Conservation (phyloP, 371 early-diverging fungal species). For the Mucor lusitanicus region DNA sequence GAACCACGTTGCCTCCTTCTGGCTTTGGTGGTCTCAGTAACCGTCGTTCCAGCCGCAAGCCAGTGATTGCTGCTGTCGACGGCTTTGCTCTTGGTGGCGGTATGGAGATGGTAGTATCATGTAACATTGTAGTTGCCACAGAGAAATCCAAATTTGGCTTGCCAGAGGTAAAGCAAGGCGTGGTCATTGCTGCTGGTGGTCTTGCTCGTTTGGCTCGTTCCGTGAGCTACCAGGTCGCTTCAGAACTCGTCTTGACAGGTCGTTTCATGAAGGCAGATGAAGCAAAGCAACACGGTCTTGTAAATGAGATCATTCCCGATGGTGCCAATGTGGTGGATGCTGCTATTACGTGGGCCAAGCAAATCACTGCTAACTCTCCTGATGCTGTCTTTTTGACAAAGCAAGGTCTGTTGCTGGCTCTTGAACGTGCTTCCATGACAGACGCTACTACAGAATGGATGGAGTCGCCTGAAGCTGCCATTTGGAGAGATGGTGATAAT, state of each 20-base stretch:
- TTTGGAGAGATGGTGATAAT: slow-evolving; percentile 42
- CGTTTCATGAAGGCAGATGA: slow-evolving; percentile 46
- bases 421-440: slow-evolving; percentile 41
- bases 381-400: slow-evolving; percentile 51
- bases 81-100: slow-evolving; percentile 55
- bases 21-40: slow-evolving; percentile 54
- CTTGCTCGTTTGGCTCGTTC: slow-evolving; percentile 44
- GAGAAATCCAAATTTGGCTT: slow-evolving; percentile 47
- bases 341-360: slow-evolving; percentile 39
- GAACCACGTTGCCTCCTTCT: slow-evolving; percentile 26
- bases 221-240: slow-evolving; percentile 48
- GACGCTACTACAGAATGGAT: slow-evolving; percentile 42
- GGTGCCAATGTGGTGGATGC: slow-evolving; percentile 36
- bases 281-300: slow-evolving; percentile 46
- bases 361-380: slow-evolving; percentile 44
- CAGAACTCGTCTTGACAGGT: slow-evolving; percentile 50
- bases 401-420: slow-evolving; percentile 40
- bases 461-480: slow-evolving; percentile 35
- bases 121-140: slow-evolving; percentile 53
- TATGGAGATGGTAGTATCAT: slow-evolving; percentile 45
- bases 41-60: slow-evolving; percentile 40
- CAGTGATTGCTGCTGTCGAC: slow-evolving; percentile 57
- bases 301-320: slow-evolving; percentile 44
- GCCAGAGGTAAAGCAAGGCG: slow-evolving; percentile 54
- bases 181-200: slow-evolving; percentile 50